Conservation (phyloP, 108 stramenopile genomes). For the Cyclotella cryptica region DNA sequence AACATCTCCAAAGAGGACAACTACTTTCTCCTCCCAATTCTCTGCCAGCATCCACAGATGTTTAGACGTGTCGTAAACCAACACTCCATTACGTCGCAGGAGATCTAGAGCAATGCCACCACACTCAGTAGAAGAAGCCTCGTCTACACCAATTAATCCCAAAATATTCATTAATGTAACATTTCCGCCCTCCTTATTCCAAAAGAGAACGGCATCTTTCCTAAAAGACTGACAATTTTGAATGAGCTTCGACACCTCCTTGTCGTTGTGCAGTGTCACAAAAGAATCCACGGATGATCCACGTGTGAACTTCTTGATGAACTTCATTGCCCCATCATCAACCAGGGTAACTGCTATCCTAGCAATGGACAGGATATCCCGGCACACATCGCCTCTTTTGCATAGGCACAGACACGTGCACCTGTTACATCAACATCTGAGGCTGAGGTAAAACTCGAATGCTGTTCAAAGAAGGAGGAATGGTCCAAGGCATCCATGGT, state of each 20-base stretch:
- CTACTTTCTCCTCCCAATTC: background rate
- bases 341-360: too few species aligned
- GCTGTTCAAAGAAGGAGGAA: background rate
- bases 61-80: background rate
- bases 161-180: background rate
- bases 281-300: too few species aligned
- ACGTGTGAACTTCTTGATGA: too few species aligned
- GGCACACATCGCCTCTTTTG: too few species aligned
- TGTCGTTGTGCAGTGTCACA: too few species aligned
- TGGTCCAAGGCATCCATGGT: too few species aligned
- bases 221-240: background rate
- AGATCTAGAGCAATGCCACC: conserved; percentile 2
- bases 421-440: background rate
- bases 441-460: background rate
- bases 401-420: background rate
- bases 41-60: background rate
- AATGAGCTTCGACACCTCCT: background rate
- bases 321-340: too few species aligned
- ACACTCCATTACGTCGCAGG: background rate
- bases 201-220: background rate
- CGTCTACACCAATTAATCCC: conserved; percentile 10
- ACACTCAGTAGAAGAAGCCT: background rate
- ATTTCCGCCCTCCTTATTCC: background rate
- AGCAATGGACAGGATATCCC: too few species aligned
- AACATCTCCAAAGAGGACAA: conserved; percentile 4